Evolutionary conservation across 768 basidiomycete species (phyloP), one percentile per base, ranked within the genome.

Genomic region (Clavaria fumosa): DNA sequence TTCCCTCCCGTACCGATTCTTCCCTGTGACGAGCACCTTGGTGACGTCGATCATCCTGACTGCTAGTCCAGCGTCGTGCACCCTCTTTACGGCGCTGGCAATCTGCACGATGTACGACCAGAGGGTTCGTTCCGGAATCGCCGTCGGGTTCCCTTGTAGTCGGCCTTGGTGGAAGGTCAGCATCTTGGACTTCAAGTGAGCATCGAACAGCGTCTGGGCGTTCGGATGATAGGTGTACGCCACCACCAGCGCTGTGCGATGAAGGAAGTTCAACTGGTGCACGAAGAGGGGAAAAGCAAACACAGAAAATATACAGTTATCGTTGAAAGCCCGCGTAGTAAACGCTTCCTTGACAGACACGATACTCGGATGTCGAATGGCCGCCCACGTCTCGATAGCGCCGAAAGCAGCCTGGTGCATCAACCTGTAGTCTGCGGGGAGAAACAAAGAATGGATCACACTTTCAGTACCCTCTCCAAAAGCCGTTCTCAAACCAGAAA

Each of bases 41-140:
- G 78, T 80, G 6, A 75, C 68, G 43, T 97, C 95, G 15, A 97
- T 58, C 57, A 77, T 75, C 27, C 89, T 67, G 27, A 88, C 68
- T 0, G 90, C 83, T 35, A 85, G 60, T 0, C 84, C 83, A 2
- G 68, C 68, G 35, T 79, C 78, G 51, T 99, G 95, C 0, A 83
- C 77, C 31, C 70, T 72, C 56, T 81, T 88, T 55, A 97, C 73
- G 1, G 85, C 91, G 43, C 70, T 78, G 4, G 81, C 77, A 39
- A 96, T 73, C 54, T 99, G 95, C 15, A 88, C 69, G 34, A 95
- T 73, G 50, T 90, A 96, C 3, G 80, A 79, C 95, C 95, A 99
- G 2, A 99, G 53, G 0, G 78, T 75, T 12, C 78, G 66, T 54
- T 99, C 95, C 0, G 81, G 67, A 15, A 97, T 59, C 3, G 19